Conservation (phyloP, 805 yeast genomes). For the Pichia pseudocactophila region DNA sequence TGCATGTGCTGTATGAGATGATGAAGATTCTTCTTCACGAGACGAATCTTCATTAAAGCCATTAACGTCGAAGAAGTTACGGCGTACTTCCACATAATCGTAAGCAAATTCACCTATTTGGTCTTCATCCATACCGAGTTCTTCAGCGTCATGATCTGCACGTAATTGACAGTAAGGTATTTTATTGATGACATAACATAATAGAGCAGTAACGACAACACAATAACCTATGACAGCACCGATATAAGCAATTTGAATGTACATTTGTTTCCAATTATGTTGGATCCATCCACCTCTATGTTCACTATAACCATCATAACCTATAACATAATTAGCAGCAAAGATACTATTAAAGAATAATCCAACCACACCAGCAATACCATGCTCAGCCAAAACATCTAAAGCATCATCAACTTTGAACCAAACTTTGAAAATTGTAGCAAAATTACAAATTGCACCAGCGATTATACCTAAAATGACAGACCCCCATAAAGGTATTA, state of each 20-base stretch:
- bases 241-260: conserved; percentile 80
- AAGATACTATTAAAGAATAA: conserved; percentile 82
- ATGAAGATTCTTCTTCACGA: too few relatives aligned
- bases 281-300: conserved; percentile 90
- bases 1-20: too few relatives aligned
- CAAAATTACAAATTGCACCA: conserved; percentile 78
- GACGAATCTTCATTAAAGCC: conserved; percentile 8
- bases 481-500: conserved; percentile 87
- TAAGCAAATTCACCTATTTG: conserved; percentile 99
- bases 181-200: conserved; percentile 63
- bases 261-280: conserved; percentile 85
- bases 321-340: conserved; percentile 81
- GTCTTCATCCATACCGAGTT: conserved; percentile 87
- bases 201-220: conserved; percentile 63
- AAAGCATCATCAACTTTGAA: conserved; percentile 82
- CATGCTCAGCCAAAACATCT: conserved; percentile 98
- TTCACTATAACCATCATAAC: conserved; percentile 78
- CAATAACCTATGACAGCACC: conserved; percentile 69
- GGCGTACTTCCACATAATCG: conserved; percentile 92
- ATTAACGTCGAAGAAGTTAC: conserved; percentile 60
- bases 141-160: conserved; percentile 78
- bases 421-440: conserved; percentile 79
- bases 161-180: conserved; percentile 80
- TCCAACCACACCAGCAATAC: conserved; percentile 89
- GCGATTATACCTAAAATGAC: conserved; percentile 74